phyloP scores from a whole-genome alignment of 139 green algal genomes.

The Deuterostichococcus epilithicus region DNA sequence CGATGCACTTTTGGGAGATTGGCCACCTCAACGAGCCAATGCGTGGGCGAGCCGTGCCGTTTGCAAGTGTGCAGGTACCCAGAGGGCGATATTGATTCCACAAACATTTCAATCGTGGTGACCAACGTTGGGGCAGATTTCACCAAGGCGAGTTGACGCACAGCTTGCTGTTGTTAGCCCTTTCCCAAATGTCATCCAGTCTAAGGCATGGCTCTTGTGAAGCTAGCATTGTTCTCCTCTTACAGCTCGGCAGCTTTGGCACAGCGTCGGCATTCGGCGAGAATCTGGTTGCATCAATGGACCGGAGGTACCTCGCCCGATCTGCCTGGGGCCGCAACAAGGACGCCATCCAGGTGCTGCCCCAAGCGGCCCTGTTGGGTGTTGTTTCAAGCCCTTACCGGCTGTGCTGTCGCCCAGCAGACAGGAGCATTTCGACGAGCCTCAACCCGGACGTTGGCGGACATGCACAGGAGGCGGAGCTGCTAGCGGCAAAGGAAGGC shows the following conservation, averaged over 20 bases:
- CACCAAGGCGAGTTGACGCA: too few species aligned
- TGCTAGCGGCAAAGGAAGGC: slow-evolving; percentile 22
- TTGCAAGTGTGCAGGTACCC: slow-evolving; percentile 12
- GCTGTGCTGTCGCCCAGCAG: too few species aligned
- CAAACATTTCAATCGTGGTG: slow-evolving; percentile 38
- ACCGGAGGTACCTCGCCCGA: slow-evolving; percentile 28
- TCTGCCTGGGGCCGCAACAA: neutral
- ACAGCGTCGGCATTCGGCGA: slow-evolving; percentile 39
- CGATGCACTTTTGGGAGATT: too few species aligned
- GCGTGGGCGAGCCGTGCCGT: too few species aligned
- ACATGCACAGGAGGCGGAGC: slow-evolving; percentile 29
- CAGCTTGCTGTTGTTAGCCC: neutral
- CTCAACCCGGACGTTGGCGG: neutral
- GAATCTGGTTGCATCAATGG: slow-evolving; percentile 45
- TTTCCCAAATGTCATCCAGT: too few species aligned
- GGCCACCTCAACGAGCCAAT: too few species aligned
- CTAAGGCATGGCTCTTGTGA: too few species aligned
- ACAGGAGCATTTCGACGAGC: too few species aligned
- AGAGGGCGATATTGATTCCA: slow-evolving; percentile 16
- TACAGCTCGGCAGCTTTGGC: slow-evolving; percentile 48
- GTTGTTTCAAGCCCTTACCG: too few species aligned
- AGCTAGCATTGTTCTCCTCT: too few species aligned
- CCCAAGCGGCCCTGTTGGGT: too few species aligned
- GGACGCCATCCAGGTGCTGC: neutral
- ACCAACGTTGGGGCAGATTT: slow-evolving; percentile 24